Conservation (phyloP, 345 rosid genomes). For the Hibiscus trionum region DNA sequence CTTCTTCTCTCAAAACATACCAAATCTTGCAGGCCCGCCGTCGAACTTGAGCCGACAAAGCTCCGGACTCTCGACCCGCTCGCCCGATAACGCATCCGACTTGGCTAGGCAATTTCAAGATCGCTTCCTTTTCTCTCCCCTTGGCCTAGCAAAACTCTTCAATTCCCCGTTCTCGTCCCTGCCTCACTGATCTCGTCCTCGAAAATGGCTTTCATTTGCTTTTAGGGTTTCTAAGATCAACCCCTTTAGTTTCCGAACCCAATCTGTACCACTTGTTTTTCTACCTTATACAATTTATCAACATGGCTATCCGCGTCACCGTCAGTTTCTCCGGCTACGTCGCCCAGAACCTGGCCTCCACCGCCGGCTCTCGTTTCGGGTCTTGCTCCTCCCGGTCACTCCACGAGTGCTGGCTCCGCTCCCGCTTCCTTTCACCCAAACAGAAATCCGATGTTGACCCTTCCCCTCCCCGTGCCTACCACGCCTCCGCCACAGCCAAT, state of each 20-base stretch:
- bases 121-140: constrained; percentile 5
- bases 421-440: constrained; percentile 32
- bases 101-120: background rate
- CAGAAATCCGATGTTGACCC: constrained; percentile 38
- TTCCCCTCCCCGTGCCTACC: constrained; percentile 12
- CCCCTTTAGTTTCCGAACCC: constrained; percentile 29
- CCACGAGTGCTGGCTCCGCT: constrained; percentile 46
- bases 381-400: constrained; percentile 38
- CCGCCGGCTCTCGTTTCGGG: constrained; percentile 44
- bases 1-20: background rate
- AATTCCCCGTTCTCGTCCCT: constrained; percentile 25
- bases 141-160: constrained; percentile 12
- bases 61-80: background rate
- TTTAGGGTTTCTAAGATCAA: constrained; percentile 18
- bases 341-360: constrained; percentile 48
- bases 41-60: background rate
- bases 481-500: constrained; percentile 3
- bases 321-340: constrained; percentile 55
- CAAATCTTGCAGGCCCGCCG: background rate
- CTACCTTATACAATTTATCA: constrained; percentile 25
- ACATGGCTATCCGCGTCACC: constrained; percentile 74
- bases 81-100: background rate
- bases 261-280: constrained; percentile 38
- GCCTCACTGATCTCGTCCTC: constrained; percentile 10
- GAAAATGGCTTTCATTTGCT: constrained; percentile 17